Percentiles rank a stretch among this genome's conserved stretches.
Evolutionary conservation across 192 early-diverging fungal genomes (phyloP).

Genomic region (Cladochytrium replicatum): DNA sequence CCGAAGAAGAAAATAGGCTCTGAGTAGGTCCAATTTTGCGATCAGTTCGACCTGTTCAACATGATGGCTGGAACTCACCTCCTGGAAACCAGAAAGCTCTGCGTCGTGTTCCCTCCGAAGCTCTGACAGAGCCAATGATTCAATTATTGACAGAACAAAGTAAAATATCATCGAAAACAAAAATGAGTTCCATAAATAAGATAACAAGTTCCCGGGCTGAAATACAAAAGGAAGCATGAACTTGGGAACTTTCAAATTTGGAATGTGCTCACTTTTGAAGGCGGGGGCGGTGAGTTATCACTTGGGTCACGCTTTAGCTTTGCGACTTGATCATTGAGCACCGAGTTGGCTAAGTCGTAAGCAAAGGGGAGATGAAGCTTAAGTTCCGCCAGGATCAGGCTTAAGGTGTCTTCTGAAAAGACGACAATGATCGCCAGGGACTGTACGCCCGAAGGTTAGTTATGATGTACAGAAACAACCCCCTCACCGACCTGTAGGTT

Average conservation of each 20-base stretch:
- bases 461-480: too few species aligned
- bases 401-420: slow-evolving; percentile 71
- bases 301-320: too few species aligned
- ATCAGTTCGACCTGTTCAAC: too few species aligned
- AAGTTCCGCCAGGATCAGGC: slow-evolving; percentile 45
- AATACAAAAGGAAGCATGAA: too few species aligned
- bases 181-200: slow-evolving; percentile 67
- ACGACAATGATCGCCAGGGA: slow-evolving; percentile 68
- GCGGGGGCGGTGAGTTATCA: too few species aligned
- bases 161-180: slow-evolving; percentile 73
- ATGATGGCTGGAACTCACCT: too few species aligned
- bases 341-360: slow-evolving; percentile 42
- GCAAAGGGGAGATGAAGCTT: slow-evolving; percentile 43
- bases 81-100: too few species aligned
- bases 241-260: too few species aligned
- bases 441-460: slow-evolving; percentile 27
- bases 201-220: slow-evolving; percentile 48
- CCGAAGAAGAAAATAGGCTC: too few species aligned
- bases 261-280: too few species aligned
- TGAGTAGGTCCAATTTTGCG: too few species aligned
- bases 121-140: slow-evolving; percentile 70
- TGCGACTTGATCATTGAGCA: slow-evolving; percentile 41
- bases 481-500: slow-evolving; percentile 76
- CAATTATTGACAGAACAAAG: slow-evolving; percentile 74
- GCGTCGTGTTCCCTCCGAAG: too few species aligned